Evolutionary conservation across 108 stramenopile species (phyloP), one percentile per base, ranked within the genome.

Genomic region (Cyclotella baltica): DNA sequence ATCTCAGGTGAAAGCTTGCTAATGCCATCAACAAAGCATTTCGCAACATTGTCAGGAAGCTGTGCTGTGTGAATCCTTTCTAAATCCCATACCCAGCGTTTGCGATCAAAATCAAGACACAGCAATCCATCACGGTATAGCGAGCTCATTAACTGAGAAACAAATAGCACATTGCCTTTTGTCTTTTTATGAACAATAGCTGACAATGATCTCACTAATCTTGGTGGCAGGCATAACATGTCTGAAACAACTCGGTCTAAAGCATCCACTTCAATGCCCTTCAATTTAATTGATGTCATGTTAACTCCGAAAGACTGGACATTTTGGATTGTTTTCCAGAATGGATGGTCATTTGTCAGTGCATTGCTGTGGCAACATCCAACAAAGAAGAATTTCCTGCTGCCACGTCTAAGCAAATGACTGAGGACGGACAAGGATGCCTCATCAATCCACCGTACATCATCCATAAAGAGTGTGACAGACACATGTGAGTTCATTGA

Each of bases 121-220:
- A 78, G 63, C 10, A 78, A 36, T 3, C 37, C 48, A 28, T 73
- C 48, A 19, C 51, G 25, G 30, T 22, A n/a, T 31, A 75, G 29
- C 25, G 40, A 43, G 3, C 15, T 19, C 55, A 80, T 37, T 23
- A 80, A 35, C 73, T 75, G 69, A 0, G 9, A 27, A 34, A 74
- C 18, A 55, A 74, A 75, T 25, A 80, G 51, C 3, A 59, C 55
- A 51, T 67, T 80, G 8, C 78, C 78, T 40, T 67, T 73, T 23
- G 78, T 74, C 31, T 74, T 80, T 34, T 35, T 15, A 33, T 67
- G 20, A 20, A 80, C 25, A n/a, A 71, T 40, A 19, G n/a, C 65
- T 29, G 78, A n/a, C 25, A 80, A 38, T 0, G 64, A 25, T 46
- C 36, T 36, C 11, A 66, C 52, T n/a, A 74, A 30, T 20, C 67